Evolutionary conservation across 495 filamentous ascomycete genomes (phyloP).

Genomic region (Neohortaea acidophila): DNA sequence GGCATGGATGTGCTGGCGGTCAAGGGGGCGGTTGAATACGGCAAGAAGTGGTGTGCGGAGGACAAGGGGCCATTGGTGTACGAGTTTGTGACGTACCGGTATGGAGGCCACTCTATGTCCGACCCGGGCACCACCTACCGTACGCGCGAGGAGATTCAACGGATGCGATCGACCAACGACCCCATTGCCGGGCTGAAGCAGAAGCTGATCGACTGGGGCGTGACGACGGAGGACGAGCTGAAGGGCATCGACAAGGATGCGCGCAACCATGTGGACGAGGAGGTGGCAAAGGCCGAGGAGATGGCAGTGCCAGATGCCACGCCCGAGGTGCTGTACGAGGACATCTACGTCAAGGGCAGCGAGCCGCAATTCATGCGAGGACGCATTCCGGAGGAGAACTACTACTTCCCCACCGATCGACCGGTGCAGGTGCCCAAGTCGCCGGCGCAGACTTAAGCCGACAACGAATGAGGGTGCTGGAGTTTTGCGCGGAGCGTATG

Average conservation of each 20-base stretch:
- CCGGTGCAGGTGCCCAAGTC: slow-evolving; percentile 9
- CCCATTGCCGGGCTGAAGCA: slow-evolving; percentile 95
- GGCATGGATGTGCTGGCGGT: slow-evolving; percentile 98
- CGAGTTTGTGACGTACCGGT: slow-evolving; percentile 98
- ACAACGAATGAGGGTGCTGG: too few relatives aligned
- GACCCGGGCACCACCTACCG: slow-evolving; percentile 98
- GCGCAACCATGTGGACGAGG: slow-evolving; percentile 64
- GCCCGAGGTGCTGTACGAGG: slow-evolving; percentile 75
- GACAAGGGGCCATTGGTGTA: slow-evolving; percentile 87
- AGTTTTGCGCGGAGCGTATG: too few relatives aligned
- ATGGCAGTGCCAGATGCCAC: slow-evolving; percentile 66
- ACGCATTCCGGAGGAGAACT: slow-evolving; percentile 81
- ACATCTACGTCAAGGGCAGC: slow-evolving; percentile 84
- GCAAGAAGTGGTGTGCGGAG: slow-evolving; percentile 62
- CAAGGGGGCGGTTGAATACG: slow-evolving; percentile 86
- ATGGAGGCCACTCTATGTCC: slow-evolving; percentile 98
- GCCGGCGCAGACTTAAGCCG: slow-evolving; percentile 7
- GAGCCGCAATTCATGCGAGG: slow-evolving; percentile 88
- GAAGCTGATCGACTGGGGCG: slow-evolving; percentile 90
- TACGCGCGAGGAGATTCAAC: slow-evolving; percentile 96
- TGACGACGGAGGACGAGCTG: slow-evolving; percentile 88
- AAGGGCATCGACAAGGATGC: slow-evolving; percentile 91
- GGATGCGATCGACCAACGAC: slow-evolving; percentile 97
- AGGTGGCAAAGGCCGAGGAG: slow-evolving; percentile 78
- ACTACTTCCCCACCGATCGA: slow-evolving; percentile 50